phyloP scores from a whole-genome alignment of 1,139 yeast species.

The Diutina siamensis region DNA sequence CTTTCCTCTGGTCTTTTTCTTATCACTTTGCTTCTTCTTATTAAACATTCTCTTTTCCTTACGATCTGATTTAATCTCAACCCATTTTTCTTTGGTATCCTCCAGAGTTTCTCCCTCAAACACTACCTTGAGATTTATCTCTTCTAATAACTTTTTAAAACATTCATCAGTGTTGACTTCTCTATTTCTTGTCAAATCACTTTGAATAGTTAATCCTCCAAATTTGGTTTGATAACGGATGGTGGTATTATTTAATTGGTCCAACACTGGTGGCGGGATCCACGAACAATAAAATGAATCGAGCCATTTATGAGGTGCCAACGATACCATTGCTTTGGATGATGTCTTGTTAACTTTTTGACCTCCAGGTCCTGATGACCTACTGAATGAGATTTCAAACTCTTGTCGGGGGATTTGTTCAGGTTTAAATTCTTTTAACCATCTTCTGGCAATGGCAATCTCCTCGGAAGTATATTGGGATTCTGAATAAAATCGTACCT shows the following conservation, averaged over 20 bases:
- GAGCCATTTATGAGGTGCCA: conserved; percentile 38
- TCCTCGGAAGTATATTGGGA: conserved; percentile 10
- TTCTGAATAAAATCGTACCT: no score
- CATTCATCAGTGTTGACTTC: conserved; percentile 50
- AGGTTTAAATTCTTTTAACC: conserved; percentile 30
- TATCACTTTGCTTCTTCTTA: conserved; percentile 44
- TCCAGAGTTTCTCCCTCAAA: conserved; percentile 41
- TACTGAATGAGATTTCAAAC: conserved; percentile 46
- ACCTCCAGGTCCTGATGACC: conserved; percentile 92
- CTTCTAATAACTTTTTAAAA: conserved; percentile 42
- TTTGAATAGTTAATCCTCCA: conserved; percentile 51
- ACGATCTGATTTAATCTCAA: conserved; percentile 28
- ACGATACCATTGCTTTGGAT: conserved; percentile 62
- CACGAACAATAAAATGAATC: conserved; percentile 34
- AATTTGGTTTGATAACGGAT: conserved; percentile 47
- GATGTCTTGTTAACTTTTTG: conserved; percentile 84
- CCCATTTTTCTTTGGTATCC: conserved; percentile 47
- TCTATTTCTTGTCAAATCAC: conserved; percentile 51
- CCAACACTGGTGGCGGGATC: conserved; percentile 48
- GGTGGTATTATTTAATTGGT: conserved; percentile 26
- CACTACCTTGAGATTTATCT: conserved; percentile 34
- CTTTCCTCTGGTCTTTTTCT: conserved; percentile 39
- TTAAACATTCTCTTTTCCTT: conserved; percentile 37
- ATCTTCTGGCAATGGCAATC: conserved; percentile 24
- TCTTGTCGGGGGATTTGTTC: conserved; percentile 34